A percentile compares a stretch with the other conserved stretches of the same genome.
Conservation (phyloP, 495 filamentous ascomycete genomes). For the Trichoderma erinaceum region DNA sequence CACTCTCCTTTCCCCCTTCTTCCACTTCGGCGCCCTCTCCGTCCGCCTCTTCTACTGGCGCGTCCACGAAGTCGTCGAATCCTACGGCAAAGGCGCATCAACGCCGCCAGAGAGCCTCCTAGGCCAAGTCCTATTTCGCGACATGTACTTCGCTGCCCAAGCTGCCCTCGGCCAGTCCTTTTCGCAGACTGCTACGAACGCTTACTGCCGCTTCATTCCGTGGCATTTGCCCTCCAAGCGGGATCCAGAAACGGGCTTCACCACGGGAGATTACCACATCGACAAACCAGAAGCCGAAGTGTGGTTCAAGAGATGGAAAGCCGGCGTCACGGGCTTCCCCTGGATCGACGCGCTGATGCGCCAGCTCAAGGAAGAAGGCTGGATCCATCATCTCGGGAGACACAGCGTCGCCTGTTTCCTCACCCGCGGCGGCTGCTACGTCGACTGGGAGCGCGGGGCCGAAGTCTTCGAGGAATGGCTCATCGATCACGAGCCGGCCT, state of each 20-base stretch:
- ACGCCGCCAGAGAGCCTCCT: slow-evolving; percentile 55
- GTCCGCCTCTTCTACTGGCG: slow-evolving; percentile 63
- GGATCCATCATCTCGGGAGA: slow-evolving; percentile 68
- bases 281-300: slow-evolving; percentile 50
- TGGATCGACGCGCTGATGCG: slow-evolving; percentile 73
- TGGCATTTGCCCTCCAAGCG: slow-evolving; percentile 61
- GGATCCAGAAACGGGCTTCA: slow-evolving; percentile 29
- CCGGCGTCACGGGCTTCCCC: slow-evolving; percentile 61
- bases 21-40: slow-evolving; percentile 63
- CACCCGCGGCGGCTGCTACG: slow-evolving; percentile 65
- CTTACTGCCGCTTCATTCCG: slow-evolving; percentile 57
- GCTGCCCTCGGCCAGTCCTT: slow-evolving; percentile 54
- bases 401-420: slow-evolving; percentile 69
- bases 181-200: slow-evolving; percentile 51
- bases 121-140: slow-evolving; percentile 64
- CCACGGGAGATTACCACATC: slow-evolving; percentile 48
- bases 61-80: slow-evolving; percentile 49
- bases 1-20: slow-evolving; percentile 60
- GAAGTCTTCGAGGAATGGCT: slow-evolving; percentile 69
- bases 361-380: slow-evolving; percentile 60
- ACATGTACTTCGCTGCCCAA: slow-evolving; percentile 74
- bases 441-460: slow-evolving; percentile 67
- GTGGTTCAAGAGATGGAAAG: slow-evolving; percentile 61
- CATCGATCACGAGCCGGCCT: slow-evolving; percentile 64
- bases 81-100: slow-evolving; percentile 42